Evolutionary conservation across 495 filamentous ascomycete species (phyloP), one percentile per base, ranked within the genome.

Genomic region (Tuber calosporum): DNA sequence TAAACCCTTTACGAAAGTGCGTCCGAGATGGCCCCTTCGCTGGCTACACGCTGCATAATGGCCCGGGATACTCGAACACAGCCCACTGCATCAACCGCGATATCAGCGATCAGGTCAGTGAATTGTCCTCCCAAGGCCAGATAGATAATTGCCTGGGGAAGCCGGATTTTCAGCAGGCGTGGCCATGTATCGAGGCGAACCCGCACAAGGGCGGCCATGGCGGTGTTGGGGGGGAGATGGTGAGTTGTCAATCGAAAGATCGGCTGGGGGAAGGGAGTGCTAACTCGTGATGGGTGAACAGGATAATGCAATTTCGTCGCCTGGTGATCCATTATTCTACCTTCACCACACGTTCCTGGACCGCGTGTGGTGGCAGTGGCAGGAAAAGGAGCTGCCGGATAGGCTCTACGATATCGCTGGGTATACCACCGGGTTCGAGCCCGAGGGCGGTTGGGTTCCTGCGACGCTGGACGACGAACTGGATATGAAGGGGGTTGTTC

Each of bases 341-440:
- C 78, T 87, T 34, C 86, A 87, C 74, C 86, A 87, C 75, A 81
- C 80, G 1, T 85, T 84, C 79, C 77, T 87, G 4, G 86, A 87
- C 75, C 83, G 84, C 4, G 19, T 87, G 26, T 87, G 86, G 85
- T 82, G 82, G 79, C 69, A 79, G 7, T 87, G 86, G 86, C 86
- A 87, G 75, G 76, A 81, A 62, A 68, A 71, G 17, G 76, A 83
- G 73, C 73, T 78, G 2, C 5, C 34, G 2, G 26, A 62, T 2
- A 48, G 80, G 26, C 1, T 79, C 2, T 4, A 8, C 1, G 77
- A 81, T 36, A 77, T 82, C 40, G 26, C 77, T 1, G 81, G 81
- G 30, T 73, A 69, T 20, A 82, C 78, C 38, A 73, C 76, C 2
- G 68, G 73, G 13, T n/a, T 36, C 1, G 39, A 70, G 26, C 74